Conservation (phyloP, 2,329 filamentous ascomycete genomes). For the Aspergillus tanneri region DNA sequence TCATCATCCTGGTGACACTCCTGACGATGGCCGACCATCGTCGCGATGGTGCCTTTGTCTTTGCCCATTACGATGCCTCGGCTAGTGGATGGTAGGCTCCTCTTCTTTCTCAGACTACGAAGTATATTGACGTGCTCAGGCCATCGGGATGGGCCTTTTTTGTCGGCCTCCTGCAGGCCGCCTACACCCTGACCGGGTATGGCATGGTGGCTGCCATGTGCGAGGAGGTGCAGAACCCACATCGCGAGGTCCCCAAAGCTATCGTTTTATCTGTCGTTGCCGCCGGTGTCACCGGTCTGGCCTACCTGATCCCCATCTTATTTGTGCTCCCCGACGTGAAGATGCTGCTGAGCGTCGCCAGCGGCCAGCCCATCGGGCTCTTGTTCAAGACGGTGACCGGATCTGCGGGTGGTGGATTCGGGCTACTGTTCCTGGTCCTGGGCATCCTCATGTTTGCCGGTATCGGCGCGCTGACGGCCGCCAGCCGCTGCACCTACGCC, state of each 20-base stretch:
- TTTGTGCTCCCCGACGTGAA: conserved; percentile 71
- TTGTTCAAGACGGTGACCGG: conserved; percentile 76
- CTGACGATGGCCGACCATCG: conserved; percentile 59
- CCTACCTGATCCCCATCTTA: conserved; percentile 71
- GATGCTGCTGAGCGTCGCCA: conserved; percentile 63
- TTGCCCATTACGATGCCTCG: conserved; percentile 66
- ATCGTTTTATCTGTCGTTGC: conserved; percentile 69
- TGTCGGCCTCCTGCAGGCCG: conserved; percentile 66
- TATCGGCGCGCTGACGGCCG: conserved; percentile 70
- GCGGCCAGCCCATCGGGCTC: conserved; percentile 72
- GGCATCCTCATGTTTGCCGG: conserved; percentile 77
- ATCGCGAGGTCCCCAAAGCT: conserved; percentile 67
- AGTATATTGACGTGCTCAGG: conserved; percentile 34
- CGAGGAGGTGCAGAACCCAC: conserved; percentile 68
- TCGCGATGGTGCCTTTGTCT: conserved; percentile 63
- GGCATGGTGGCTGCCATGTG: conserved; percentile 72
- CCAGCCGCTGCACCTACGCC: conserved; percentile 71
- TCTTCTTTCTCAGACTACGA: background rate
- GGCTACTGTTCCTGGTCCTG: conserved; percentile 71
- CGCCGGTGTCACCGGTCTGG: conserved; percentile 63
- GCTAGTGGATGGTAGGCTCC: conserved; percentile 58
- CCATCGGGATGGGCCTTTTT: conserved; percentile 70
- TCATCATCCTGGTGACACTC: conserved; percentile 67
- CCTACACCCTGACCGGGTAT: conserved; percentile 55
- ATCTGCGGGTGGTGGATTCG: conserved; percentile 70